Percentiles rank a stretch among this genome's conserved stretches.
These are phyloP conservation scores for Trametes elegans DNA, from an alignment of 768 basidiomycete genomes.

Conservation along the genomic window DNA sequence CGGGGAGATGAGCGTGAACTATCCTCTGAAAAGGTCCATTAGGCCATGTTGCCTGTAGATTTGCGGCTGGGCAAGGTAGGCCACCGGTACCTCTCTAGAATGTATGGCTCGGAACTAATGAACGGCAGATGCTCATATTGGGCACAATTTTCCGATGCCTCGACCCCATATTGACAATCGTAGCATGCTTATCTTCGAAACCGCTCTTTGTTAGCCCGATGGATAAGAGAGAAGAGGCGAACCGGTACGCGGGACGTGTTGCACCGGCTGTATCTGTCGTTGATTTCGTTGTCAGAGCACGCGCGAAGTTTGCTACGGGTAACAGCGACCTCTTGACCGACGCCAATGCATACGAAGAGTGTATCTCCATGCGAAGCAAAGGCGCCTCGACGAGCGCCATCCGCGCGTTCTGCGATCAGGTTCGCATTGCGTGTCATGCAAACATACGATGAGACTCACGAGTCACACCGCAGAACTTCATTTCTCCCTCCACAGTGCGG, in stretches of 20 bases:
- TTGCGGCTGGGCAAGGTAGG: conserved; percentile 81
- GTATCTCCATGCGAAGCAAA: conserved; percentile 47
- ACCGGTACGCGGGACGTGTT: conserved; percentile 44
- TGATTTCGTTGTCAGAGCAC: conserved; percentile 49
- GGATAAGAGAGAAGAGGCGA: conserved; percentile 81
- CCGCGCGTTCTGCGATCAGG: conserved; percentile 71
- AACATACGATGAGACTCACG: background rate
- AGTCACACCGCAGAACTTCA: conserved; percentile 63
- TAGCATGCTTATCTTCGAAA: conserved; percentile 82
- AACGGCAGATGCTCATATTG: conserved; percentile 76
- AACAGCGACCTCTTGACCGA: conserved; percentile 88
- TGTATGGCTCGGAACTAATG: background rate
- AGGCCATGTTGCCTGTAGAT: conserved; percentile 88
- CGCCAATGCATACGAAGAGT: conserved; percentile 70
- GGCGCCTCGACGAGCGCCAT: conserved; percentile 46
- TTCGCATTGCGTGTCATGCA: conserved; percentile 24
- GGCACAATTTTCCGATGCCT: conserved; percentile 82
- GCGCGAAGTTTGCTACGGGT: conserved; percentile 61
- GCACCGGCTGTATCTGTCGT: too few relatives aligned
- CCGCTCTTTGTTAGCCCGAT: conserved; percentile 80
- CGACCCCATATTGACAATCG: conserved; percentile 77
- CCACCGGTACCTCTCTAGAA: too few relatives aligned
- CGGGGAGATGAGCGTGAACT: too few relatives aligned
- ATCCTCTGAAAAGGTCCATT: conserved; percentile 6
- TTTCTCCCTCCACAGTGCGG: conserved; percentile 67